phyloP scores from a whole-genome alignment of 768 basidiomycete species.

The Termitomyces sp. region DNA sequence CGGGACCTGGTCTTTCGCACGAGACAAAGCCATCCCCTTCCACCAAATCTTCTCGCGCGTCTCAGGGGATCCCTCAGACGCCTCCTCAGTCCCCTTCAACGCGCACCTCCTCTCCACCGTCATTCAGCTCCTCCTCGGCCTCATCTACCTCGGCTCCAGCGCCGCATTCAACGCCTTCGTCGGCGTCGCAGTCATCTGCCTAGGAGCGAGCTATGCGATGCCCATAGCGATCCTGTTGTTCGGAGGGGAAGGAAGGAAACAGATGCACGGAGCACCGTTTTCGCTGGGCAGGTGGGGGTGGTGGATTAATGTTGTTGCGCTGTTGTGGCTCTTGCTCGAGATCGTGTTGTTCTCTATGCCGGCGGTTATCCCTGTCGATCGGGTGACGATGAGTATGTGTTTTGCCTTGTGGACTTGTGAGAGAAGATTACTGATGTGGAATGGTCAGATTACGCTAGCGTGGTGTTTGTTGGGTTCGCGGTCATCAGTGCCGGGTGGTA shows the following conservation, averaged over 20 bases:
- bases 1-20: conserved; percentile 67
- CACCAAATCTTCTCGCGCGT: conserved; percentile 43
- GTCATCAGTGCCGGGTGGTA: conserved; percentile 59
- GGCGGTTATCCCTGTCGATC: conserved; percentile 50
- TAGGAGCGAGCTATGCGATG: conserved; percentile 60
- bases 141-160: conserved; percentile 57
- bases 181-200: conserved; percentile 61
- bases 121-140: conserved; percentile 54
- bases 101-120: conserved; percentile 54
- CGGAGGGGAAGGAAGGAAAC: conserved; percentile 29
- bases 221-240: conserved; percentile 50
- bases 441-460: conserved; percentile 55
- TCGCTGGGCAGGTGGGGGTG: conserved; percentile 39
- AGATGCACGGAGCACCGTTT: conserved; percentile 46
- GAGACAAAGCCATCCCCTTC: conserved; percentile 61
- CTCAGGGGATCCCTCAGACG: conserved; percentile 23
- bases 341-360: conserved; percentile 69
- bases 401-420: background rate
- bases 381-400: conserved; percentile 1
- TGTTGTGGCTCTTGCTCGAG: conserved; percentile 55
- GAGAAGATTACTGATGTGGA: background rate
- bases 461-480: conserved; percentile 61
- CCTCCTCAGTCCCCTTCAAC: conserved; percentile 50
- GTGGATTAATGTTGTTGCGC: conserved; percentile 43
- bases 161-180: conserved; percentile 67